Percentiles rank a stretch among this genome's conserved stretches.
Evolutionary conservation across 2,329 filamentous ascomycete genomes (phyloP).

Genomic region (Microcyclospora pomicola): DNA sequence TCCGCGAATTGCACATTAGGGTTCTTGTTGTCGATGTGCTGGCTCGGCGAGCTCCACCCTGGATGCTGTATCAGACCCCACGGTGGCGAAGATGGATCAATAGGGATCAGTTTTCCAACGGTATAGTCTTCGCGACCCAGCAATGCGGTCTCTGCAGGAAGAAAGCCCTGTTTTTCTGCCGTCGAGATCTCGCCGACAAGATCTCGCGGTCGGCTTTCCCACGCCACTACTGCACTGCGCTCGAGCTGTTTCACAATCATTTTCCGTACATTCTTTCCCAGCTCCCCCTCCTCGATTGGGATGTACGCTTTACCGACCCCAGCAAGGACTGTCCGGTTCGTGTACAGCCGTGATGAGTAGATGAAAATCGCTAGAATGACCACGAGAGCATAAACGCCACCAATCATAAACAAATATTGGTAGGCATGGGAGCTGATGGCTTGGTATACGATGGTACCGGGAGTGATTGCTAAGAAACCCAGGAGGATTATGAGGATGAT

Average conservation of each 20-base stretch:
- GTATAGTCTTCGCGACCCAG: constrained; percentile 12
- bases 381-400: constrained; percentile 61
- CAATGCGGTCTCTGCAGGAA: constrained; percentile 10
- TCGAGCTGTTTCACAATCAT: constrained; percentile 61
- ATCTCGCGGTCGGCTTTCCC: constrained; percentile 58
- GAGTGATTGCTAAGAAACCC: constrained; percentile 63
- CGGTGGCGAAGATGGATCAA: constrained; percentile 36
- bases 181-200: constrained; percentile 22
- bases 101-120: constrained; percentile 22
- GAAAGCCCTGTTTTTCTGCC: constrained; percentile 16
- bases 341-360: constrained; percentile 73
- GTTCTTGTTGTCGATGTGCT: constrained; percentile 45
- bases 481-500: constrained; percentile 61
- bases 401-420: constrained; percentile 74
- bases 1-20: constrained; percentile 70
- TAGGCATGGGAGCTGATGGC: constrained; percentile 51
- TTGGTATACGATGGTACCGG: constrained; percentile 65
- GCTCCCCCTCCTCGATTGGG: constrained; percentile 72
- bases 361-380: constrained; percentile 57
- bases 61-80: constrained; percentile 80
- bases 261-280: constrained; percentile 58
- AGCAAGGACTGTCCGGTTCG: constrained; percentile 63
- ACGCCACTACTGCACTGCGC: constrained; percentile 68
- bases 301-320: constrained; percentile 79
- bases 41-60: constrained; percentile 72